Evolutionary conservation across 2,329 filamentous ascomycete genomes (phyloP).

Genomic region (Pestalotiopsis sp.): DNA sequence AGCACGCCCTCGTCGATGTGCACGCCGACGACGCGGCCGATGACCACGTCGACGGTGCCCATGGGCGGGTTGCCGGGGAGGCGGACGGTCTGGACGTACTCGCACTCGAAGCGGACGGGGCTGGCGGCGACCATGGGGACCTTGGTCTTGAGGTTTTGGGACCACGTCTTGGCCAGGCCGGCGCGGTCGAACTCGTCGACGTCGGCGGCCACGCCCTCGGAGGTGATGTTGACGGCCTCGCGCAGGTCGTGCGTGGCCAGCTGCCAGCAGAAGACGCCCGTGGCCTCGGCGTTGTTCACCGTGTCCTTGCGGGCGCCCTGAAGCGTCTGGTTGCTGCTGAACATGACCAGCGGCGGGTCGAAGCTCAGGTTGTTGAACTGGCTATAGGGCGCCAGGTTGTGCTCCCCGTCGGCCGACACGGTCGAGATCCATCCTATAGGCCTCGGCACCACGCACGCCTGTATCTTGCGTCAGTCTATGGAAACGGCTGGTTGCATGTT

Average conservation of each 20-base stretch:
- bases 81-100: slow-evolving; percentile 55
- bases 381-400: slow-evolving; percentile 63
- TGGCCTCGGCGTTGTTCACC: slow-evolving; percentile 57
- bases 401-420: slow-evolving; percentile 43
- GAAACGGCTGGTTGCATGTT: neutral
- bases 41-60: slow-evolving; percentile 60
- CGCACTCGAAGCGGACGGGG: slow-evolving; percentile 64
- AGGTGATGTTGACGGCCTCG: slow-evolving; percentile 57
- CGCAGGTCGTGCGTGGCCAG: slow-evolving; percentile 60
- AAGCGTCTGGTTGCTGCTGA: slow-evolving; percentile 59
- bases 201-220: slow-evolving; percentile 49
- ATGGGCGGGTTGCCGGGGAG: slow-evolving; percentile 60
- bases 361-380: slow-evolving; percentile 68
- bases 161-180: slow-evolving; percentile 50
- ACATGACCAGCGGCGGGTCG: slow-evolving; percentile 66
- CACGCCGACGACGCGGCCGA: slow-evolving; percentile 59
- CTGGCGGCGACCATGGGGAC: slow-evolving; percentile 56
- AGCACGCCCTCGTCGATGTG: slow-evolving; percentile 59
- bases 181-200: slow-evolving; percentile 59
- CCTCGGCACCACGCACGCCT: slow-evolving; percentile 60
- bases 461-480: neutral
- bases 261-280: slow-evolving; percentile 62
- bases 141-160: slow-evolving; percentile 33
- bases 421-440: slow-evolving; percentile 68
- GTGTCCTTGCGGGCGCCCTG: slow-evolving; percentile 55